Base-by-base conservation (phyloP, 2,329 filamentous ascomycete genomes). In the Xylariaceae sp. region DNA sequence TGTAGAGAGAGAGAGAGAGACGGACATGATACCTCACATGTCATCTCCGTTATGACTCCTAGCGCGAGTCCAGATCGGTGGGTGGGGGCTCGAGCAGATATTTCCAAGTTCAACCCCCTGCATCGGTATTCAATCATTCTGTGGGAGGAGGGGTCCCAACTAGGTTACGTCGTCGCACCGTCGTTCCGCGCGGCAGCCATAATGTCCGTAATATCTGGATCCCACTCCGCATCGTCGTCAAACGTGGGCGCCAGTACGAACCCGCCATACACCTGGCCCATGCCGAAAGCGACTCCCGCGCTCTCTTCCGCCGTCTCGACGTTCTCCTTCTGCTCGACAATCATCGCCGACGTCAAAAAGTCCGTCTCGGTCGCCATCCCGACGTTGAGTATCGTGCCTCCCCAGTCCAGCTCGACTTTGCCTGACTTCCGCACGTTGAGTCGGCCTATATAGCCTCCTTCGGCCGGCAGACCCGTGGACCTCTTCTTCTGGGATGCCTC, bases 211-310 rank as follows among this genome's bases (percentile, higher is more conserved):
- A 63, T 56, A 35, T 57, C 57, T 7, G 65, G 70, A 11, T 67
- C 60, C 74, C 74, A 79, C 19, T 76, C 73, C 39, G 73, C 67
- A 50, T 76, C 73, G 34, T 78, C 74, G 26, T 67, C 69, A 66
- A 73, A 81, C 31, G 72, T 67, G 6, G 76, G 76, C 17, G 73
- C 74, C 13, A 78, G 62, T 13, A 77, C 69, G 56, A 81, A 81
- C 44, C 75, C 74, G 34, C 76, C 76, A 66, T 76, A 73, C 42
- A 83, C 70, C 52, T 74, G 71, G 34, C 78, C 78, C 74, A 83
- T 79, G 32, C 75, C 75, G 40, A 74, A 71, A 19, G 74, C 73
- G 33, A 67, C 66, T 13, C 76, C 77, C 35, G 62, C 62, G 34
- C 48, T 59, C 30, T 49, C 50, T 29, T 60, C 57, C 3, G 68